Base-by-base conservation (phyloP, 352 stramenopile species). In the Globisporangium alternatum region DNA sequence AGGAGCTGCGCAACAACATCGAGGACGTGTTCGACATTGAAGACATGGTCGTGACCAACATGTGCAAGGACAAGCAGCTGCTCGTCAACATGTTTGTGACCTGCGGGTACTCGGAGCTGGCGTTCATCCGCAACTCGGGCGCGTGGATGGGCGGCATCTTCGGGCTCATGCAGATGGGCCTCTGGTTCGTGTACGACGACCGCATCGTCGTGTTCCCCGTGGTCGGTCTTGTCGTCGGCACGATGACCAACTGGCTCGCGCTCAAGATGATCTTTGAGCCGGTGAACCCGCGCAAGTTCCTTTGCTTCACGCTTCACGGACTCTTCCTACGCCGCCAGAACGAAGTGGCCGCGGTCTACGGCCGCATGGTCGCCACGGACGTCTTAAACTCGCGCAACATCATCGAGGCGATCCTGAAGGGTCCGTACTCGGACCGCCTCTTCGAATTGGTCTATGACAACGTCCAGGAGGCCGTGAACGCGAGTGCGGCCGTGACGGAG, bases 231-330 rank as follows among this genome's bases (percentile, higher is more conserved):
- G 88, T 99, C 43, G 97, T 99, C 7, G 97, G 97, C 13, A 91
- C 97, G 12, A 89, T 98, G 35, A 99, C 97, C n/a, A 99, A 99
- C 70, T 98, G 92, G 91, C 78, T 99, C 35, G 92, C 91, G 56
- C 70, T 98, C 31, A 95, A 97, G 66, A 94, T 97, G 80, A 97
- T 98, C 58, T 98, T 98, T 68, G 78, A 95, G 64, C 92, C 92
- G 0, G 83, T 97, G 49, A 83, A 97, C 43, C 91, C 92, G 7
- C 83, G 78, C 22, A 90, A 83, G 56, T 77, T 97, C 68, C 72
- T 89, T 22, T 88, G 93, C 25, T 89, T 98, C 63, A 97, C 87
- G 44, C 81, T 99, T 10, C 97, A 99, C 56, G 97, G 97, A 28
- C 81, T 98, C 35, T 99, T 99, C 68, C 72, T 99, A 25, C 87